Base-by-base conservation (phyloP, 805 yeast species). In the Candida broadrunensis region DNA sequence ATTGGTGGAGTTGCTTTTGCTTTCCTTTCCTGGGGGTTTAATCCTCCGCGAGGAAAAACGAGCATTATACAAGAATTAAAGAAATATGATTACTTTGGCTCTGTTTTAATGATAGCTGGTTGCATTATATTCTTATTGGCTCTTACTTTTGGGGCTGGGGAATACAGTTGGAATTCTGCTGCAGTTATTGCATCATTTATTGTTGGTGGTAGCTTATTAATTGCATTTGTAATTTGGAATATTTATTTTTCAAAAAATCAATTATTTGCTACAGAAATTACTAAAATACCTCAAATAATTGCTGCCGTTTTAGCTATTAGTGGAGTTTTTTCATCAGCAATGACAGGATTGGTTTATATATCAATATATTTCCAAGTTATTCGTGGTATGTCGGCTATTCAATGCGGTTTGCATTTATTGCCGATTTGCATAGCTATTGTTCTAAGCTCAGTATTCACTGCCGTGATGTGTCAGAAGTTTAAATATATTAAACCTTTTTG, bases 81-180 rank as follows among this genome's bases (percentile, higher is more conserved):
- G n/a, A 55, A 55, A 18, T 61, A 80, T 35, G 85, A 80, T 55
- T 74, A 64, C 48, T 11, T 72, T 5, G 84, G 84, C 1, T 68
- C 74, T 2, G 46, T 64, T 17, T 47, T 77, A 11, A 47, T 76
- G 23, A 55, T 72, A 4, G 51, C 63, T 3, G 75, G 77, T 1
- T 48, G 71, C 35, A 74, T 77, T 5, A 50, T 79, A 29, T 42
- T 76, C 1, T 56, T 71, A 39, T 58, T 73, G 33, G 85, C 72
- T 0, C 51, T 80, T 25, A 70, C 81, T 0, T 72, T 79, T 47
- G 85, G 84, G 15, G 80, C 81, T 3, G 62, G 75, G 5, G 62
- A 73, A 7, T 80, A 70, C 52, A 55, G 63, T 0, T 84, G 89
- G 89, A 50, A 70, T 48, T 73, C 69, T 39, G 41, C 63, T 0